Evolutionary conservation across 352 stramenopile genomes (phyloP).

Genomic region (Chrysophaeum taylorii): DNA sequence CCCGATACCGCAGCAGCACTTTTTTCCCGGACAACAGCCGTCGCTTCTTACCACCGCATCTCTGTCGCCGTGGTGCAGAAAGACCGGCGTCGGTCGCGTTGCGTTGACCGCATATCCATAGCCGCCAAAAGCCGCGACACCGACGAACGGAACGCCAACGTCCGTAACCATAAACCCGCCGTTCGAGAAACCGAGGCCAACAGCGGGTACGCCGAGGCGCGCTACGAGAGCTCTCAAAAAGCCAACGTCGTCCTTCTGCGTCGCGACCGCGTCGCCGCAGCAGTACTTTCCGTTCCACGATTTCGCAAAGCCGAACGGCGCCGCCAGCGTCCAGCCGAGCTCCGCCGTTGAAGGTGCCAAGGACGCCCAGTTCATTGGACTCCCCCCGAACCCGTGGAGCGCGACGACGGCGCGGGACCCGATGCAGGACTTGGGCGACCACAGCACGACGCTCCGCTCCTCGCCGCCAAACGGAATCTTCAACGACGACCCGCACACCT

Average conservation of each 20-base stretch:
- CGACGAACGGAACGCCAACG: background rate
- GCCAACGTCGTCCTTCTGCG: background rate
- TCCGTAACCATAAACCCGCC: background rate
- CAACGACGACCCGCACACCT: too few relatives aligned
- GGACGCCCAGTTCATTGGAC: too few relatives aligned
- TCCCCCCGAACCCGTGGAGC: too few relatives aligned
- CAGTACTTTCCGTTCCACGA: background rate
- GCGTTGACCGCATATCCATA: background rate
- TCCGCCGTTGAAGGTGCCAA: too few relatives aligned
- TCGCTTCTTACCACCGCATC: background rate
- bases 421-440: too few relatives aligned
- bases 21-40: background rate
- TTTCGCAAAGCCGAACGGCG: background rate
- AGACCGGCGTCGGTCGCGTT: background rate
- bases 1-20: background rate
- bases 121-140: background rate
- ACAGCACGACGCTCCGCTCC: too few relatives aligned
- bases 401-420: too few relatives aligned
- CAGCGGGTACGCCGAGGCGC: background rate
- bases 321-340: too few relatives aligned
- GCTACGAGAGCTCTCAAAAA: background rate
- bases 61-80: background rate
- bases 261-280: background rate
- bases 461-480: too few relatives aligned
- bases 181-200: slow-evolving; percentile 4